Percentiles rank a stretch among this genome's conserved stretches.
Conservation (phyloP, 306 rosid species). For the Gynostemma pentaphyllum region DNA sequence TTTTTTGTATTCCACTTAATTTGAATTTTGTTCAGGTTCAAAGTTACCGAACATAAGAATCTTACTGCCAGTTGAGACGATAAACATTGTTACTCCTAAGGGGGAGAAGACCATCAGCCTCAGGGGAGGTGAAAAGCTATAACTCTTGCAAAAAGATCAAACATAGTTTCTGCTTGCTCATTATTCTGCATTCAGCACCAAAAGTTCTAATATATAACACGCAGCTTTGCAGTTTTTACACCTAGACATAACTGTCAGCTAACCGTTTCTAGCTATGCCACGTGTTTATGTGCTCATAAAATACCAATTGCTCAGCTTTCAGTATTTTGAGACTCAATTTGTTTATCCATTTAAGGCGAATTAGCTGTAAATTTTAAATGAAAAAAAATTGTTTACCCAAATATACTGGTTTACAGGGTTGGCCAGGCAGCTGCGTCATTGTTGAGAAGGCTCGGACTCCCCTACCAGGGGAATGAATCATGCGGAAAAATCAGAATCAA, state of each 20-base stretch:
- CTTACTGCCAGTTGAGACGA: conserved; percentile 48
- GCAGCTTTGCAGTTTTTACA: background rate
- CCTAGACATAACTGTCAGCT: background rate
- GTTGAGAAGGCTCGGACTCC: conserved; percentile 67
- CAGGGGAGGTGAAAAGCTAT: conserved; percentile 63
- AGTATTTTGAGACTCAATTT: no score
- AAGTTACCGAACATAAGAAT: conserved; percentile 50
- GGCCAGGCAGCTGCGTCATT: conserved; percentile 71
- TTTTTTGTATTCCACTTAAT: background rate
- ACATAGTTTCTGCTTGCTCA: conserved; percentile 8
- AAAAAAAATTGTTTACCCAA: conserved; percentile 10
- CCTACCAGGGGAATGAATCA: conserved; percentile 66
- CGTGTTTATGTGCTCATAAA: no score
- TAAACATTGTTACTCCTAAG: conserved; percentile 26
- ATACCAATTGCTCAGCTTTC: no score
- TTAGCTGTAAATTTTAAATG: no score
- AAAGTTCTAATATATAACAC: background rate
- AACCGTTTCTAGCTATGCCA: no score
- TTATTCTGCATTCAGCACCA: background rate
- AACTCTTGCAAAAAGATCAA: conserved; percentile 9
- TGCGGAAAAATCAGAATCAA: conserved; percentile 64
- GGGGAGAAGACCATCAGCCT: conserved; percentile 50
- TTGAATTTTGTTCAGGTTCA: conserved; percentile 41
- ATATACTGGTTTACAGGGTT: conserved; percentile 40
- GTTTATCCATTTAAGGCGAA: no score